Evolutionary conservation across 257 asterid genomes (phyloP).

Genomic region (Thymus mandschuricus): DNA sequence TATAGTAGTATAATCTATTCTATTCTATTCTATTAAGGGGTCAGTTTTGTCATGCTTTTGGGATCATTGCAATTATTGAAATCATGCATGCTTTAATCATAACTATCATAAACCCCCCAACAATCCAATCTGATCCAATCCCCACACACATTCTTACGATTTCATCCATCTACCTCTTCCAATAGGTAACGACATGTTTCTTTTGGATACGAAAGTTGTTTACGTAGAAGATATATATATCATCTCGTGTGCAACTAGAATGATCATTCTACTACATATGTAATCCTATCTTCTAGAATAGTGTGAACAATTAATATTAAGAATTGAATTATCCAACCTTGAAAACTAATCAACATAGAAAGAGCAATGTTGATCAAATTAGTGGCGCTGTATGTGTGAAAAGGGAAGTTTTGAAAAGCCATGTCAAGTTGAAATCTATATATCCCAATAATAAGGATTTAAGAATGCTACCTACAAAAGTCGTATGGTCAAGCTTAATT

Average conservation of each 20-base stretch:
- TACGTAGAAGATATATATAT: no score
- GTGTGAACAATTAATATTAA: no score
- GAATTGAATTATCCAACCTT: no score
- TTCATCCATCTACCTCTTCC: no score
- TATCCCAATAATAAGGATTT: conserved; percentile 23
- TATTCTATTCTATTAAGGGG: background rate
- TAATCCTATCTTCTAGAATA: no score
- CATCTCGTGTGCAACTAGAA: no score
- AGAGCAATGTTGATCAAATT: background rate
- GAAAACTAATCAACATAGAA: background rate
- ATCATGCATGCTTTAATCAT: conserved; percentile 73
- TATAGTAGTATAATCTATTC: no score
- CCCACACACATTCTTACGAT: conserved; percentile 6
- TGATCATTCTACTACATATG: no score
- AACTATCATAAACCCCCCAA: conserved; percentile 6
- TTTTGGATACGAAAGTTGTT: no score
- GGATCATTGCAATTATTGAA: conserved; percentile 87
- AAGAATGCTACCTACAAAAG: conserved; percentile 7
- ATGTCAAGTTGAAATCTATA: background rate
- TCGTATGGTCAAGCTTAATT: conserved; percentile 45
- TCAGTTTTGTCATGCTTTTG: conserved; percentile 79
- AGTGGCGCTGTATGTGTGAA: background rate
- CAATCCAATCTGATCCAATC: conserved; percentile 13
- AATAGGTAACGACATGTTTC: no score
- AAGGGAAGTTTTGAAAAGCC: background rate